Base-by-base conservation (phyloP, 208 protist genomes). In the Acanthamoeba quina region DNA sequence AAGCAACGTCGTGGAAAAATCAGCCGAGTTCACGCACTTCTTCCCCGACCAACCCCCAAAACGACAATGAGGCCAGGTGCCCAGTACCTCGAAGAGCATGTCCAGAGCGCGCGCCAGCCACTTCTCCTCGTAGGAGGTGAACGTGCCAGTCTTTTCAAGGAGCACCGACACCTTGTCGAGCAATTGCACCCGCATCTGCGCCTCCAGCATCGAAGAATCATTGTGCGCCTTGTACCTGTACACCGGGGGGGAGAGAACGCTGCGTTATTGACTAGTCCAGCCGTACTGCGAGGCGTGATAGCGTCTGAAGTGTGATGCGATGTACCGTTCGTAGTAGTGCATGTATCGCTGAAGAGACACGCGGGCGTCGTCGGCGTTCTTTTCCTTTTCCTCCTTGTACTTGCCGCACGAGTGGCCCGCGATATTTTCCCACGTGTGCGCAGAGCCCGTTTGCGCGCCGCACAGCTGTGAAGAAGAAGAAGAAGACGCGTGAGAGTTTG, bases 21-120 rank as follows among this genome's bases (percentile, higher is more conserved):
- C 6, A n/a, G 37, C n/a, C 7, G 37, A 47, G 34, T 78, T n/a
- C 21, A 72, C 31, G 1, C 24, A n/a, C 34, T 6, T 47, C 41
- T 47, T 47, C 41, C 41, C 41, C 41, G 64, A 72, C 31, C 64
- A 72, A 72, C 64, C 21, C 1, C 1, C 70, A 66, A 66, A 66
- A n/a, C 11, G 10, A 6, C 21, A 60, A 15, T 4, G 11, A 13
- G 24, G 26, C 26, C 24, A 70, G 19, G 0, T 6, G 60, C 31
- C 24, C n/a, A 9, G 64, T 70, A 90, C 82, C 54, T 90, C 82
- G 26, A 90, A 70, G 26, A 90, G 82, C 82, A 90, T 90, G 58
- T 90, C 82, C n/a, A 90, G 34, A 10, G 56, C 82, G 29, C 82
- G 49, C 10, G 82, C 82, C 9, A 90, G 49, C 82, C 82, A 90